phyloP scores from a whole-genome alignment of 208 protist species.

The Trypanosoma brucei region DNA sequence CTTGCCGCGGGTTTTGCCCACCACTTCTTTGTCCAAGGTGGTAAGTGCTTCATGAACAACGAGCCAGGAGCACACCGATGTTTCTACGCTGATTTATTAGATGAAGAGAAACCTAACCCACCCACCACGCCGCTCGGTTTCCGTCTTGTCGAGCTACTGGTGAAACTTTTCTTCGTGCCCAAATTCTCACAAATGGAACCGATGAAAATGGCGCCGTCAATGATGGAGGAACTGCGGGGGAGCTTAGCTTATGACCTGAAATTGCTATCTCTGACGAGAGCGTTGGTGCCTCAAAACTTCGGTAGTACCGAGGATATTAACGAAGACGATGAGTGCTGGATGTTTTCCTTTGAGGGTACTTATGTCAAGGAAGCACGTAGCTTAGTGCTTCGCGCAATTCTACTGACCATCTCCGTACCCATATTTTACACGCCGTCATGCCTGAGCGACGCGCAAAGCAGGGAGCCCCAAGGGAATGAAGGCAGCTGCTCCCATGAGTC shows the following conservation, averaged over 20 bases:
- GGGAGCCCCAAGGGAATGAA: neutral
- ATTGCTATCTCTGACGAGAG: neutral
- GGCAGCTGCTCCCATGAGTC: neutral
- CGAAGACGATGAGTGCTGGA: neutral
- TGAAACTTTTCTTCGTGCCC: slow-evolving; percentile 15
- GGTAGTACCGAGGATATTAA: neutral
- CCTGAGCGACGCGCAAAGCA: neutral
- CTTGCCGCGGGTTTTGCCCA: slow-evolving; percentile 24
- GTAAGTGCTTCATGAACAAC: neutral
- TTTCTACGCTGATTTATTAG: neutral
- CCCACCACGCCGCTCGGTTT: neutral
- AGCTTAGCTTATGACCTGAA: neutral
- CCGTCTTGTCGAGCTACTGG: slow-evolving; percentile 7
- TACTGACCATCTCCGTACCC: slow-evolving; percentile 11
- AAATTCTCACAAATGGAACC: slow-evolving; percentile 5
- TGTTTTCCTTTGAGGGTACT: neutral
- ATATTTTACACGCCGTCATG: neutral
- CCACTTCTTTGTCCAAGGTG: slow-evolving; percentile 23
- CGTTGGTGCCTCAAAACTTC: neutral
- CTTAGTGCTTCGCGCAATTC: slow-evolving; percentile 14
- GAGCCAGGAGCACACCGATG: neutral
- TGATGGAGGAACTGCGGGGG: neutral
- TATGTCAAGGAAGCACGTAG: slow-evolving; percentile 6
- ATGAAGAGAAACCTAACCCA: neutral
- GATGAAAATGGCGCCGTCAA: neutral